Conservation (phyloP, 2,329 filamentous ascomycete species). For the Penicillium frequentans region DNA sequence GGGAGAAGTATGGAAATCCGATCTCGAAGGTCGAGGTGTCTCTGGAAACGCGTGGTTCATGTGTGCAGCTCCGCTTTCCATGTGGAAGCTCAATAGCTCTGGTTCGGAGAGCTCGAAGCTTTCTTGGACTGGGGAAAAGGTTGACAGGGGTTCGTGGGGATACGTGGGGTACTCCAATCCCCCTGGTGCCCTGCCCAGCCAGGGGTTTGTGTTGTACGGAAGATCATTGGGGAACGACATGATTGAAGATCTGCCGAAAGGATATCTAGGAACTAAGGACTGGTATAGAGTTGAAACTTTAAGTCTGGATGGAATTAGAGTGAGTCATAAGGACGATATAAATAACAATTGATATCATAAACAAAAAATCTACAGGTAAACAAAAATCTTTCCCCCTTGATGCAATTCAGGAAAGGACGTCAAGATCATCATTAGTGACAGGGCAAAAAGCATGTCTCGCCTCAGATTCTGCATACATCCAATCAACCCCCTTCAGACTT, state of each 20-base stretch:
- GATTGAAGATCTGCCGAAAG: neutral
- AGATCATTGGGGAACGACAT: neutral
- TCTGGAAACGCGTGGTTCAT: neutral
- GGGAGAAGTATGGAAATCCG: neutral
- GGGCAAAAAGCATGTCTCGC: constrained; percentile 2
- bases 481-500: neutral
- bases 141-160: neutral
- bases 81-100: neutral
- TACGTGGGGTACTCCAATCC: neutral
- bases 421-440: neutral
- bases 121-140: neutral
- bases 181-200: neutral
- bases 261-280: neutral
- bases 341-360: neutral
- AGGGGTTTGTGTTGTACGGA: neutral
- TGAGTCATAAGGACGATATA: neutral
- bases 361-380: neutral
- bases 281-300: neutral
- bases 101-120: neutral
- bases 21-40: neutral
- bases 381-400: neutral
- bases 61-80: neutral
- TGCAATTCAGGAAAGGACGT: neutral
- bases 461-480: neutral
- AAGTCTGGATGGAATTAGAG: neutral